Base-by-base conservation (phyloP, 1,139 yeast species). In the Taiozyma sp. region DNA sequence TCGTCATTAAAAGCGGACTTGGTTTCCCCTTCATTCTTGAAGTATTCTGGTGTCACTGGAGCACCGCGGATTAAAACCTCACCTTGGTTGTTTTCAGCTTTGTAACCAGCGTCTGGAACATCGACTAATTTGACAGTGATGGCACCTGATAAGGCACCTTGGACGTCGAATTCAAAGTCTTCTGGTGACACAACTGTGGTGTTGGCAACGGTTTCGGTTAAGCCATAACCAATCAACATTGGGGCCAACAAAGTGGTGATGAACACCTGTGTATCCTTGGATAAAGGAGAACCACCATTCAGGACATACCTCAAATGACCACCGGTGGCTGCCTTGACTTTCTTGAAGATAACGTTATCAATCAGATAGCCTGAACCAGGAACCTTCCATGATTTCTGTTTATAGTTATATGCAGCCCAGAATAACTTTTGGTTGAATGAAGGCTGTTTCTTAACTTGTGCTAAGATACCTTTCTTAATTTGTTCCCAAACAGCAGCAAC, bases 401-500 rank as follows among this genome's bases (percentile, higher is more conserved):
- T 95, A 51, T 95, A 80, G 60, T 78, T 77, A 70, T 75, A 90
- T 14, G 97, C 95, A 42, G 81, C 76, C 99, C 99, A 95, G 69
- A 93, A 95, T 44, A 93, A 62, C 68, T 80, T 87, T 71, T 90
- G 97, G 42, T 81, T 77, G 39, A 85, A 59, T 16, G 81, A 62
- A 14, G 97, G 88, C 63, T 78, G 78, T 61, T 81, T 80, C 58
- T 76, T 74, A 55, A 95, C 78, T 72, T 91, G 91, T 50, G 81
- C 79, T 56, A 88, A 61, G 53, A 93, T 87, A 52, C 99, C 99
- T 74, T 93, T 93, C 71, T 95, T 85, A 54, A 93, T 89, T 32
- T 86, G 79, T 74, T 93, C 99, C 97, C 97, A 95, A 50, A 93
- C 98, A 3, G 99, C 97, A 16, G 99, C 98, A 51, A 95, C 99